Conservation (phyloP, 1,284 basidiomycete species). For the Moesziomyces sp. region DNA sequence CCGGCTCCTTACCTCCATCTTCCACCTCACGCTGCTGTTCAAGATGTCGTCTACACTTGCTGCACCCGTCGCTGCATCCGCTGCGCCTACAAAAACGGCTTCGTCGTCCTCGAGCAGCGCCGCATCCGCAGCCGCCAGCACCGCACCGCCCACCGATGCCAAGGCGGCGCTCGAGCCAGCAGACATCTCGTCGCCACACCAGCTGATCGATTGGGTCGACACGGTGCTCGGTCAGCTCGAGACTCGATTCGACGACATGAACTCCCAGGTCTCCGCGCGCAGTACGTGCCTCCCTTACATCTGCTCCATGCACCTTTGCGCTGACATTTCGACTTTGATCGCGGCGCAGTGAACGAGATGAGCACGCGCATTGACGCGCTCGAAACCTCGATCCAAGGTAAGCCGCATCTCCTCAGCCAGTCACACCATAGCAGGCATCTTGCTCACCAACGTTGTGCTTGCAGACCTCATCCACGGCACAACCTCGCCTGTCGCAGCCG, state of each 20-base stretch:
- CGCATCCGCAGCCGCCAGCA: slow-evolving; percentile 6
- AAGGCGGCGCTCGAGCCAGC: slow-evolving; percentile 7
- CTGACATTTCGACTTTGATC: neutral
- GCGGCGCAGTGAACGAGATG: slow-evolving; percentile 64
- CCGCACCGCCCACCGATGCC: slow-evolving; percentile 6
- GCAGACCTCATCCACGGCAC: slow-evolving; percentile 44
- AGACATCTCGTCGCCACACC: slow-evolving; percentile 60
- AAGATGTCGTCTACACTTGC: too few species aligned
- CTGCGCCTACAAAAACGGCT: slow-evolving; percentile 2
- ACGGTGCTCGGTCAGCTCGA: slow-evolving; percentile 59
- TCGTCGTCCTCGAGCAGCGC: neutral
- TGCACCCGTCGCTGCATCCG: slow-evolving; percentile 4
- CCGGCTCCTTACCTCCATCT: too few species aligned
- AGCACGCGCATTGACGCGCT: slow-evolving; percentile 62
- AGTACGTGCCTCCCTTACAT: slow-evolving; percentile 47
- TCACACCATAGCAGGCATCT: too few species aligned
- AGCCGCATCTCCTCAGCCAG: neutral
- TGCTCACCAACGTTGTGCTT: neutral
- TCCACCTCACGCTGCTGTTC: too few species aligned
- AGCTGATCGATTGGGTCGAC: slow-evolving; percentile 67
- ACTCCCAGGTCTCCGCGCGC: slow-evolving; percentile 53
- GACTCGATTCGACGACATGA: slow-evolving; percentile 58
- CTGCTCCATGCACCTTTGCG: neutral
- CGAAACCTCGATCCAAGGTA: slow-evolving; percentile 63
- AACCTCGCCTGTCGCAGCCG: slow-evolving; percentile 16